Evolutionary conservation across 768 basidiomycete species (phyloP).

Genomic region (Mycena crocata): DNA sequence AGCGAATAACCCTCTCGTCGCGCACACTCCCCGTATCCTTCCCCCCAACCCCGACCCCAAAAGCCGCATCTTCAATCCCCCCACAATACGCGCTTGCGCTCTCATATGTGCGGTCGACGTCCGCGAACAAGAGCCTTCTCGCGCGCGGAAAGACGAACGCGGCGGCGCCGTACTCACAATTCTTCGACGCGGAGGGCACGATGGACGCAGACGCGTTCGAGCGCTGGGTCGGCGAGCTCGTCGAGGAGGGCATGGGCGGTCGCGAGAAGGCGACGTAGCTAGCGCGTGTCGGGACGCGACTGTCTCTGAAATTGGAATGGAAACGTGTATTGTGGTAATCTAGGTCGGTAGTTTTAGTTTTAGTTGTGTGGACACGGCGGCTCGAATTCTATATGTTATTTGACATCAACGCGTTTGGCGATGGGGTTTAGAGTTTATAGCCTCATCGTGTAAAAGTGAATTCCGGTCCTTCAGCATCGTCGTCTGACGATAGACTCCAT

Average conservation of each 20-base stretch:
- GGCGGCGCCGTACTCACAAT: conserved; percentile 70
- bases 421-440: no score
- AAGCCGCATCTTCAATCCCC: conserved; percentile 46
- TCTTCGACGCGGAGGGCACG: conserved; percentile 85
- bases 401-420: no score
- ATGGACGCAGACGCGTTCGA: conserved; percentile 84
- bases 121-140: conserved; percentile 87
- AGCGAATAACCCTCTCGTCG: conserved; percentile 85
- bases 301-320: no score
- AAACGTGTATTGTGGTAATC: conserved; percentile 15
- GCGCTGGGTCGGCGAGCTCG: conserved; percentile 80
- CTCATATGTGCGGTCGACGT: conserved; percentile 82
- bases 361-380: conserved; percentile 4
- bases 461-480: no score
- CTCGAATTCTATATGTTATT: no score
- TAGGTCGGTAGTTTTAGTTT: conserved; percentile 5
- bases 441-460: no score
- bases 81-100: conserved; percentile 77
- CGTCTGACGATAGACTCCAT: no score
- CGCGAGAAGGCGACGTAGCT: conserved; percentile 61
- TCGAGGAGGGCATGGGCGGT: conserved; percentile 75
- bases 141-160: conserved; percentile 73
- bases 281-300: not conserved
- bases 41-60: conserved; percentile 37
- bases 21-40: conserved; percentile 68